A percentile compares a stretch with the other conserved stretches of the same genome.
Conservation (phyloP, 306 rosid genomes). For the Pueraria montana region DNA sequence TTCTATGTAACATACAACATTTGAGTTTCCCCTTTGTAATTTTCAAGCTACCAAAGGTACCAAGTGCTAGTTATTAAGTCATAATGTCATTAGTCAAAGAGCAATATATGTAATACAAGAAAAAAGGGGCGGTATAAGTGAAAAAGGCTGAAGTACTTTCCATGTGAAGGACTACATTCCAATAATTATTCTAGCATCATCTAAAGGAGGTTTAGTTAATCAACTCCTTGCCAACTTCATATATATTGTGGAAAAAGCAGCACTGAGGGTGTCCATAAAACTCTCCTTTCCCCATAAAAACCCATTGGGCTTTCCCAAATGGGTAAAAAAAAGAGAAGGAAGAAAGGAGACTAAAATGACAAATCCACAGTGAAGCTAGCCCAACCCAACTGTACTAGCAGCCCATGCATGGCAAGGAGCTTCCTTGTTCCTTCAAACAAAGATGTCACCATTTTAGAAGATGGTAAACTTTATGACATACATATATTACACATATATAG, state of each 20-base stretch:
- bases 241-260: slow-evolving; percentile 53
- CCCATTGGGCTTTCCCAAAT: slow-evolving; percentile 51
- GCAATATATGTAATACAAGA: slow-evolving; percentile 36
- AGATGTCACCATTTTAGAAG: slow-evolving; percentile 19
- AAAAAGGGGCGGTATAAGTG: slow-evolving; percentile 46
- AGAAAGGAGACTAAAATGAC: slow-evolving; percentile 44
- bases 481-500: not conserved
- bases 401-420: slow-evolving; percentile 34
- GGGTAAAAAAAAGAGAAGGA: slow-evolving; percentile 58
- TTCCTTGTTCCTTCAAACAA: slow-evolving; percentile 12
- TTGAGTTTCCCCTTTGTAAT: slow-evolving; percentile 17
- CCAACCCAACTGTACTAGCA: slow-evolving; percentile 49
- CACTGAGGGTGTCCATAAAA: slow-evolving; percentile 47
- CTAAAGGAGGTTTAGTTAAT: slow-evolving; percentile 35
- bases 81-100: slow-evolving; percentile 50
- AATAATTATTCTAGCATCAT: slow-evolving; percentile 54
- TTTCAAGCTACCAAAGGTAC: slow-evolving; percentile 5
- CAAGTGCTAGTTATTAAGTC: slow-evolving; percentile 43
- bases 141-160: slow-evolving; percentile 10
- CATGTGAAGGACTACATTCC: slow-evolving; percentile 41
- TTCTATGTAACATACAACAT: slow-evolving; percentile 26
- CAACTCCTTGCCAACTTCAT: slow-evolving; percentile 48
- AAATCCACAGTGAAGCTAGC: slow-evolving; percentile 43
- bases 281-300: slow-evolving; percentile 59
- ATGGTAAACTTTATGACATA: slow-evolving; percentile 19